Evolutionary conservation across 371 early-diverging fungal species (phyloP).

Genomic region (Chytridium lagenaria): DNA sequence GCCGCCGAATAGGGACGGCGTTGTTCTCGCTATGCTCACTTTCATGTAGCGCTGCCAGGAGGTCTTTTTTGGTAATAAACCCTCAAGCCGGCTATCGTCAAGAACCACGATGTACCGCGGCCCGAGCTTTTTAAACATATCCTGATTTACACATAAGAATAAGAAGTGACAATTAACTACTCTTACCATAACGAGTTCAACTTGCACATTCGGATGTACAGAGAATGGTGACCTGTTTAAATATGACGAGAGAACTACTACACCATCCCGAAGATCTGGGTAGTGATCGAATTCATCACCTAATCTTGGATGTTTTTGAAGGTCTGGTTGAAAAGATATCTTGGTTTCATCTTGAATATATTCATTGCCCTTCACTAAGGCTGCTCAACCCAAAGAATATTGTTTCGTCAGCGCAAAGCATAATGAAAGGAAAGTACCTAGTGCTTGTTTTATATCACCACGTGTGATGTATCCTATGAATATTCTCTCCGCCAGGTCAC

Average conservation of each 20-base stretch:
- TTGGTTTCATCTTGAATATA: not conserved
- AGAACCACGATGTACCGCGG: conserved; percentile 51
- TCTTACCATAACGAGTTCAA: conserved; percentile 49
- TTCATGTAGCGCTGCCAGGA: conserved; percentile 42
- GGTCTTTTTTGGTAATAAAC: conserved; percentile 57
- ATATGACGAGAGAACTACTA: conserved; percentile 10
- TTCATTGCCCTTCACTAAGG: not conserved
- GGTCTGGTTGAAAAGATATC: not conserved
- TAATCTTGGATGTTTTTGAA: not conserved
- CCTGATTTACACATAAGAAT: conserved; percentile 34
- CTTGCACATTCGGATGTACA: conserved; percentile 47
- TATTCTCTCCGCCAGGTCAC: conserved; percentile 66
- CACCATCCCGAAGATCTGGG: not conserved
- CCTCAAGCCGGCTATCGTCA: conserved; percentile 41
- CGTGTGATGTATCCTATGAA: conserved; percentile 49
- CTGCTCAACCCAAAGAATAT: conserved; percentile 40
- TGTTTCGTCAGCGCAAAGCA: not conserved
- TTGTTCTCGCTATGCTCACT: conserved; percentile 42
- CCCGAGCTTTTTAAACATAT: conserved; percentile 58
- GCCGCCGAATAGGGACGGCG: not conserved
- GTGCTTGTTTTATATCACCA: conserved; percentile 32
- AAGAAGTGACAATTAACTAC: not conserved
- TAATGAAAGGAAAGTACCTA: not conserved
- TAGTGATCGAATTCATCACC: conserved; percentile 1
- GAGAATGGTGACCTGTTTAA: conserved; percentile 39